Conservation (phyloP, 2,329 filamentous ascomycete species). For the Nemania serpens region DNA sequence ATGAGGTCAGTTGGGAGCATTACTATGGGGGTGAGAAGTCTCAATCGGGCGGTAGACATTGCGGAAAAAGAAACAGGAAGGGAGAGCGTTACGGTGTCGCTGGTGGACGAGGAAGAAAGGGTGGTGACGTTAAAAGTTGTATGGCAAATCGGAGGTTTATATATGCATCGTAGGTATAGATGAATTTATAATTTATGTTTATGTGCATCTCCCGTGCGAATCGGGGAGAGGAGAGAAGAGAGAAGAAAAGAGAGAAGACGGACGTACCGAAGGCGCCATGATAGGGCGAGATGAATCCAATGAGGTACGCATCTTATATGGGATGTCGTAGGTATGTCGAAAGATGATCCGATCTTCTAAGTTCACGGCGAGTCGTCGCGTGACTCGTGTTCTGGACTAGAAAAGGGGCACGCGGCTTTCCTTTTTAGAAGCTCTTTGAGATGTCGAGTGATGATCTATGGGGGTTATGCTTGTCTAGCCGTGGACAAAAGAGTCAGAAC, state of each 20-base stretch:
- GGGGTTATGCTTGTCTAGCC: too few relatives aligned
- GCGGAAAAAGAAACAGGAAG: too few relatives aligned
- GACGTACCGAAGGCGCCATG: conserved; percentile 64
- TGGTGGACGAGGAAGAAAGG: too few relatives aligned
- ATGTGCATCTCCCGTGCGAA: not conserved
- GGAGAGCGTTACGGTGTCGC: too few relatives aligned
- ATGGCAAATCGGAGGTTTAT: too few relatives aligned
- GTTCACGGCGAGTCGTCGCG: conserved; percentile 1
- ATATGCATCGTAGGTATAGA: not conserved
- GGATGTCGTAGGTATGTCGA: not conserved
- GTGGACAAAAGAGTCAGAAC: too few relatives aligned
- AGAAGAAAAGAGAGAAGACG: not conserved
- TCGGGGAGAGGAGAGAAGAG: not conserved
- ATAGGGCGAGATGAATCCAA: conserved; percentile 65
- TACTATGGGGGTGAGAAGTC: too few relatives aligned
- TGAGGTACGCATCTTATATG: conserved; percentile 57
- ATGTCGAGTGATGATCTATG: too few relatives aligned
- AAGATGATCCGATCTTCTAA: not conserved
- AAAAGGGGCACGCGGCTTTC: conserved; percentile 3
- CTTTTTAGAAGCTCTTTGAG: not conserved
- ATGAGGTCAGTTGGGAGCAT: too few relatives aligned
- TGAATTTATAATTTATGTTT: not conserved
- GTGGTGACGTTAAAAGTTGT: too few relatives aligned
- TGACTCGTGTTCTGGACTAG: conserved; percentile 3
- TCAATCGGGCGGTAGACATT: too few relatives aligned